These are phyloP conservation scores for Tetragonia tetragonoides DNA, from an alignment of 148 eudicot genomes.

Conservation along the genomic window DNA sequence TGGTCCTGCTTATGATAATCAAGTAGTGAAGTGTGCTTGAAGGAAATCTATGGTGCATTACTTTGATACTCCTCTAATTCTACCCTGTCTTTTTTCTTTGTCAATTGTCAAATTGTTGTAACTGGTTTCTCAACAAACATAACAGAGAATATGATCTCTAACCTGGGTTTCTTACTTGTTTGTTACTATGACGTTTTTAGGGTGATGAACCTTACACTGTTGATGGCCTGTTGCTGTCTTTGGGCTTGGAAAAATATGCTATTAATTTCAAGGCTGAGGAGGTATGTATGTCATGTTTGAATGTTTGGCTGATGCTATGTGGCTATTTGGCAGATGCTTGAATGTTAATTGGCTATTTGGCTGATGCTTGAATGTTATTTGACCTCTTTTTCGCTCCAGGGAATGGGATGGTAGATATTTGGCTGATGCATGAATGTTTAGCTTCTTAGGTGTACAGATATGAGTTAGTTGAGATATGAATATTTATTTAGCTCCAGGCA, in stretches of 20 bases:
- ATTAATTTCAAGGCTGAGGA: conserved; percentile 84
- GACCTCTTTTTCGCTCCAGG: no score
- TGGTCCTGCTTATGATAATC: neutral
- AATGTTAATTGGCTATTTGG: no score
- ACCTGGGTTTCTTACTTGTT: conserved; percentile 8
- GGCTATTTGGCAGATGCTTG: neutral
- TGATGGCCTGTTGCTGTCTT: conserved; percentile 63
- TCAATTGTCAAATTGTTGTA: neutral
- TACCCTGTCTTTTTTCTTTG: neutral
- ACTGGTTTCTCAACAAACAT: neutral
- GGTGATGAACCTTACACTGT: conserved; percentile 52
- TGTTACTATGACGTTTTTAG: conserved; percentile 38
- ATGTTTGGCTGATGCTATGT: no score
- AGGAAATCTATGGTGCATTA: neutral
- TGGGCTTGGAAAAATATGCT: conserved; percentile 71
- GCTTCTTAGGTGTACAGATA: neutral
- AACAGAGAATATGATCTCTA: no score
- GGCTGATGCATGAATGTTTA: neutral
- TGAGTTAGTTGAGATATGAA: neutral
- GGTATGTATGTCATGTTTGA: conserved; percentile 36
- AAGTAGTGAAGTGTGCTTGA: neutral
- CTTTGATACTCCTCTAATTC: neutral
- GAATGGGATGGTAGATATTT: no score
- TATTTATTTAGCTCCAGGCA: neutral
- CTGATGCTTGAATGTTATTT: neutral